Evolutionary conservation across 164 flowering plant genomes (phyloP).

Genomic region (Vitis labrusca): DNA sequence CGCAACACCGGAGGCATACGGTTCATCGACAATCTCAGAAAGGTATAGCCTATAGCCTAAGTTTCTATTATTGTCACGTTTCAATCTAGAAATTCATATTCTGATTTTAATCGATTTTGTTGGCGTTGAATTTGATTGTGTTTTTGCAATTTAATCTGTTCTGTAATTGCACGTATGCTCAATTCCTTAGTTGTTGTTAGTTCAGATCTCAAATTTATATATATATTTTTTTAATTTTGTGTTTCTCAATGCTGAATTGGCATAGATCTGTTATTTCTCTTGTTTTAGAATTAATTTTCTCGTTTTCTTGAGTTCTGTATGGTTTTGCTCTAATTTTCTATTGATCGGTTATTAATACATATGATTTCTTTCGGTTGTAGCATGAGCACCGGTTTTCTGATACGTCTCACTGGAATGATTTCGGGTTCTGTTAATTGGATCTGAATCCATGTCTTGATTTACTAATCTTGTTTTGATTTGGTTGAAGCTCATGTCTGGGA

Average conservation of each 20-base stretch:
- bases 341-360: not conserved
- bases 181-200: no score
- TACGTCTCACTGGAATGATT: not conserved
- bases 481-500: not conserved
- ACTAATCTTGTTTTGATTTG: not conserved
- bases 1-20: conserved; percentile 9
- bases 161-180: no score
- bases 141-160: no score
- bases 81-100: not conserved
- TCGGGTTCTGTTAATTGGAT: not conserved
- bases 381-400: not conserved
- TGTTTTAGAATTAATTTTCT: not conserved
- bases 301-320: not conserved
- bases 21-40: conserved; percentile 2
- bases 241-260: not conserved
- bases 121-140: not conserved
- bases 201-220: not conserved
- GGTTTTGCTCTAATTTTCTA: not conserved
- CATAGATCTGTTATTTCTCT: not conserved
- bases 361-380: not conserved
- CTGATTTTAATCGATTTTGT: not conserved
- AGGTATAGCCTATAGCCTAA: not conserved
- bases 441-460: not conserved
- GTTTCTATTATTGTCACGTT: not conserved
- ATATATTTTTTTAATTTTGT: not conserved